Base-by-base conservation (phyloP, 1,284 basidiomycete genomes). In the Ustilago sp. region DNA sequence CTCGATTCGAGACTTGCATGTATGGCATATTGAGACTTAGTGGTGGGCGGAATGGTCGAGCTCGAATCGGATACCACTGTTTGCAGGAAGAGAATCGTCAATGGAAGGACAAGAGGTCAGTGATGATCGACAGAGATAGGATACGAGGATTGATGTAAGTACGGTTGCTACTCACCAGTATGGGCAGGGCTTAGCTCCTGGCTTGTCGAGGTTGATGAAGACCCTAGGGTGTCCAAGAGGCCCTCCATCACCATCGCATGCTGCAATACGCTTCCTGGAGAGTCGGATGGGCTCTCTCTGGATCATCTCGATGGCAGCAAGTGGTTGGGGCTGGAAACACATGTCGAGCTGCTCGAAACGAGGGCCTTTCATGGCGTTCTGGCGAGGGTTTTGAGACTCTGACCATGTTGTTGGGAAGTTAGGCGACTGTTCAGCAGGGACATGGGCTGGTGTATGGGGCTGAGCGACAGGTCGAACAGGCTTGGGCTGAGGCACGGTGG, bases 141-240 rank as follows among this genome's bases (percentile, higher is more conserved):
- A 51, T 2, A n/a, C 8, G 39, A 19, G n/a, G 35, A 23, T 28
- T 28, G 23, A 28, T 23, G 23, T 23, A 23, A 28, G 23, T 28
- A 28, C 23, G 23, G 23, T 28, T 28, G 3, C 23, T 17, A 77
- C 79, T 62, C 52, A 82, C 80, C 80, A 82, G 77, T 81, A 82
- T 15, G 82, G 77, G 72, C 83, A 85, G 19, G 80, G 63, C 71
- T 85, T 83, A 19, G 81, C 74, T 3, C 83, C 83, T 7, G 83
- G 80, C 67, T 83, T 84, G 61, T 85, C 95, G 85, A 98, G 87
- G 89, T 98, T 98, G 87, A 98, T 96, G 86, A 91, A 98, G 78
- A 98, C 92, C 89, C 94, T 95, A 15, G 96, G 96, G 87, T 99
- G 96, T 53, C 96, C 96, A 38, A 99, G 90, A 56, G 96, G 91